These are phyloP conservation scores for Penicillium canariense DNA, from an alignment of 495 filamentous ascomycete genomes.

Conservation along the genomic window DNA sequence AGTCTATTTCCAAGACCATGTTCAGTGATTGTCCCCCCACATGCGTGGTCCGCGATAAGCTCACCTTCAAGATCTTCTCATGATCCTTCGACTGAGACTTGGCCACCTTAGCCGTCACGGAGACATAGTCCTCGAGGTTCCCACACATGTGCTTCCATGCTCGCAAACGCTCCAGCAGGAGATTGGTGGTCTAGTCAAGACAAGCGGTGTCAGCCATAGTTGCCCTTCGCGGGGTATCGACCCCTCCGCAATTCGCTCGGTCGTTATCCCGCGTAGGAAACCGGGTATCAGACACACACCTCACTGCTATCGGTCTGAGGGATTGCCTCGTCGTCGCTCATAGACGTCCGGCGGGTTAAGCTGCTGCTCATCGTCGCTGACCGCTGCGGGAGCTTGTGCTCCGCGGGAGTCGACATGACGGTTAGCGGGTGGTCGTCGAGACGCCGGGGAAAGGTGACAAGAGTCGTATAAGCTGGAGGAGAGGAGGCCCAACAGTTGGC, in stretches of 20 bases:
- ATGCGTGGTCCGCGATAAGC: constrained; percentile 1
- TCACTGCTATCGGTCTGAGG: constrained; percentile 76
- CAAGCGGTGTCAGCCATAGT: constrained; percentile 10
- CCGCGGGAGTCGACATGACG: constrained; percentile 36
- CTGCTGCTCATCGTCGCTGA: constrained; percentile 52
- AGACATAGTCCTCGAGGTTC: constrained; percentile 87
- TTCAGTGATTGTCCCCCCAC: neutral
- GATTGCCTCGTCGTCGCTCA: constrained; percentile 63
- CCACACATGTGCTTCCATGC: constrained; percentile 95
- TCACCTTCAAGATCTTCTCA: constrained; percentile 87
- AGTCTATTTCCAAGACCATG: constrained; percentile 49
- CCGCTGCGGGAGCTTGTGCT: constrained; percentile 52
- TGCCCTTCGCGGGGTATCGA: neutral
- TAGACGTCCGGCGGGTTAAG: constrained; percentile 37
- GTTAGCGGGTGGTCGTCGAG: neutral
- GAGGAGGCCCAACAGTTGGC: neutral
- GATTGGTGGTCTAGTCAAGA: constrained; percentile 59
- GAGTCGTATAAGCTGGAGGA: neutral
- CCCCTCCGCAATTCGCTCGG: neutral
- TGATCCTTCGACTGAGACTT: constrained; percentile 88
- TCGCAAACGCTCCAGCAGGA: constrained; percentile 79
- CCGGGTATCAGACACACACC: constrained; percentile 43
- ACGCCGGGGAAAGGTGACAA: neutral
- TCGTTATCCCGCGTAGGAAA: too few species aligned
- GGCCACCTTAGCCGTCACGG: constrained; percentile 77